Conservation (phyloP, 1,284 basidiomycete genomes). For the Volvariella surrecta region DNA sequence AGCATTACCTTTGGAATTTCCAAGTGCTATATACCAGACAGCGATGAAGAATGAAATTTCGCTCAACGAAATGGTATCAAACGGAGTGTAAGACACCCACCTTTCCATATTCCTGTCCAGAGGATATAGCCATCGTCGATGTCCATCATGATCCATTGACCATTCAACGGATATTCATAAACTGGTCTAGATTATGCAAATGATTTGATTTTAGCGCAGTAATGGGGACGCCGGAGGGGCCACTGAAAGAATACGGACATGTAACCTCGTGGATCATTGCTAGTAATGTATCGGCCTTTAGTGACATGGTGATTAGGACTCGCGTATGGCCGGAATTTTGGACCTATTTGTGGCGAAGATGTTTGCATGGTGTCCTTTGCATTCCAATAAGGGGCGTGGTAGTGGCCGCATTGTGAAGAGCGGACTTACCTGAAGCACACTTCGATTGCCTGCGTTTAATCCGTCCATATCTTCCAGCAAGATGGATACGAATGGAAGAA, state of each 20-base stretch:
- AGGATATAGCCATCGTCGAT: conserved; percentile 82
- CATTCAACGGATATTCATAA: conserved; percentile 80
- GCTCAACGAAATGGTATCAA: background rate
- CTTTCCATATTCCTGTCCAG: conserved; percentile 88
- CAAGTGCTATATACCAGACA: conserved; percentile 47
- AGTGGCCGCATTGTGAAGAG: conserved; percentile 4
- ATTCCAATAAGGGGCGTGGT: background rate
- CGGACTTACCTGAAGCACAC: conserved; percentile 25
- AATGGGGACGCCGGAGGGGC: background rate
- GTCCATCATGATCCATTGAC: conserved; percentile 90
- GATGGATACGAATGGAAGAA: no score
- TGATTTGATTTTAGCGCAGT: background rate
- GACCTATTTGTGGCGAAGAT: conserved; percentile 32
- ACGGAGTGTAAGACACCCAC: conserved; percentile 38
- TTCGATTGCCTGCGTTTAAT: conserved; percentile 5
- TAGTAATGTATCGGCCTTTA: conserved; percentile 79
- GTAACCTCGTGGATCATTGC: conserved; percentile 80
- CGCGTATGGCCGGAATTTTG: conserved; percentile 68
- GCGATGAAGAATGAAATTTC: background rate
- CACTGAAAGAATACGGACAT: conserved; percentile 42
- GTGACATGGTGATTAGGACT: conserved; percentile 73
- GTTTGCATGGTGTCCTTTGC: conserved; percentile 45
- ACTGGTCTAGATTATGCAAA: conserved; percentile 47
- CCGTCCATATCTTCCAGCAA: no score
- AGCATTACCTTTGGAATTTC: conserved; percentile 69